Base-by-base conservation (phyloP, 257 asterid species). In the Capsicum chinense region DNA sequence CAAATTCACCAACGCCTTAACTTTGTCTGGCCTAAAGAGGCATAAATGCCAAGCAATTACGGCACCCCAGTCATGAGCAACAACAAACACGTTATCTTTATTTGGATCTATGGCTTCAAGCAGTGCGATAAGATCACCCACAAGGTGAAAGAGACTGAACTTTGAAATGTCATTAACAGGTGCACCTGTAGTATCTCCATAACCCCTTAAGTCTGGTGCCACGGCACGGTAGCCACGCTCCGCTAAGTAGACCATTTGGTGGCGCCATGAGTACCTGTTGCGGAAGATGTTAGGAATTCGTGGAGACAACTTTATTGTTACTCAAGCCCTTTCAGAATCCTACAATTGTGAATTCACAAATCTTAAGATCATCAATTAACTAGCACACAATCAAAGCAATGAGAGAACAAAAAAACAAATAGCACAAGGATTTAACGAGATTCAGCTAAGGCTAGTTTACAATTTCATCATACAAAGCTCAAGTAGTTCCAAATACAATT, bases 31-130 rank as follows among this genome's bases (percentile, higher is more conserved):
- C 85, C 97, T 87, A 67, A 81, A 93, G 88, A 92, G 59, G 85
- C 93, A 87, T 83, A 94, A 62, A 56, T 89, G 88, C 97, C 97
- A 94, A 13, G 97, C 94, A 56, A 93, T 47, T 0, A 3, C 0
- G 8, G 98, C 97, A 17, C 98, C 98, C 97, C 93, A 94, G 87
- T 94, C 97, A 85, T 93, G 97, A 33, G 93, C 98, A 4, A 93
- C 98, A 35, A 94, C 95, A 88, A 93, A 93, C 85, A 93, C 97
- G 87, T 91, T 86, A 0, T 83, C 93, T 47, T 83, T 94, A 62
- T 82, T 16, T 4, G 88, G 86, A 8, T 90, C 89, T 7, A 94
- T 73, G 21, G 91, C 93, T 57, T 90, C 92, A 2, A 94, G 89
- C 11, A 94, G 93, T 11, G 76, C 81, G 14, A 92, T 35, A 50